phyloP scores from a whole-genome alignment of 2,329 filamentous ascomycete species.

The Penicillium sp. region DNA sequence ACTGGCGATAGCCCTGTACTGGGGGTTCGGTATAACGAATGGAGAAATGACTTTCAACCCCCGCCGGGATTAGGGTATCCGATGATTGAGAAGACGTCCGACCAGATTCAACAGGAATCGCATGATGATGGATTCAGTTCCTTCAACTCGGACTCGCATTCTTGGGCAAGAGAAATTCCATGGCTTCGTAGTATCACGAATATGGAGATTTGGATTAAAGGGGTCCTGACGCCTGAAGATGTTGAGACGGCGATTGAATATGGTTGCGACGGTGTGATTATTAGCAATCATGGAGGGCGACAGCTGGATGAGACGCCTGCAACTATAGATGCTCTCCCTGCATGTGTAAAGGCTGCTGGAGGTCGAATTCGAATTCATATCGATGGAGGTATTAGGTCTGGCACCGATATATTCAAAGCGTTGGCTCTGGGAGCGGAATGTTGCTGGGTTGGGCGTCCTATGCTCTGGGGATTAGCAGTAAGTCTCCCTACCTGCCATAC shows the following conservation, averaged over 20 bases:
- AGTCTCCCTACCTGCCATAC: slow-evolving; percentile 10
- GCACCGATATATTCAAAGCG: slow-evolving; percentile 46
- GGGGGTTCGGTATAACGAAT: slow-evolving; percentile 60
- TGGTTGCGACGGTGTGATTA: slow-evolving; percentile 45
- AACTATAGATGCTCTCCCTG: slow-evolving; percentile 45
- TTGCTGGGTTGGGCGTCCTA: slow-evolving; percentile 42
- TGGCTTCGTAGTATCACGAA: slow-evolving; percentile 57
- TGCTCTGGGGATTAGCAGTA: slow-evolving; percentile 46
- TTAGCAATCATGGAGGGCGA: slow-evolving; percentile 48
- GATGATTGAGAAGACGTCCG: slow-evolving; percentile 39
- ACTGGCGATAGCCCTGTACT: slow-evolving; percentile 62
- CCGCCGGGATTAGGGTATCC: slow-evolving; percentile 51
- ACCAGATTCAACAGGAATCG: slow-evolving; percentile 30
- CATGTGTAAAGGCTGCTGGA: slow-evolving; percentile 35
- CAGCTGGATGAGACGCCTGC: slow-evolving; percentile 47
- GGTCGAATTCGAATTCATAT: slow-evolving; percentile 43
- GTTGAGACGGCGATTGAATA: slow-evolving; percentile 44
- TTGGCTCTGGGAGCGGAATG: slow-evolving; percentile 43
- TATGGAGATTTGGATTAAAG: slow-evolving; percentile 51
- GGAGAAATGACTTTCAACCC: slow-evolving; percentile 57
- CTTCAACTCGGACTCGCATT: slow-evolving; percentile 34
- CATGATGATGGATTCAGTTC: slow-evolving; percentile 34
- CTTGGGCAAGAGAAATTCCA: slow-evolving; percentile 57
- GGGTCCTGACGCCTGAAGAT: slow-evolving; percentile 43
- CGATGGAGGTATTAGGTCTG: slow-evolving; percentile 44